Percentiles rank a stretch among this genome's conserved stretches.
Evolutionary conservation across 2,329 filamentous ascomycete genomes (phyloP).

Genomic region (Xylaria digitata): DNA sequence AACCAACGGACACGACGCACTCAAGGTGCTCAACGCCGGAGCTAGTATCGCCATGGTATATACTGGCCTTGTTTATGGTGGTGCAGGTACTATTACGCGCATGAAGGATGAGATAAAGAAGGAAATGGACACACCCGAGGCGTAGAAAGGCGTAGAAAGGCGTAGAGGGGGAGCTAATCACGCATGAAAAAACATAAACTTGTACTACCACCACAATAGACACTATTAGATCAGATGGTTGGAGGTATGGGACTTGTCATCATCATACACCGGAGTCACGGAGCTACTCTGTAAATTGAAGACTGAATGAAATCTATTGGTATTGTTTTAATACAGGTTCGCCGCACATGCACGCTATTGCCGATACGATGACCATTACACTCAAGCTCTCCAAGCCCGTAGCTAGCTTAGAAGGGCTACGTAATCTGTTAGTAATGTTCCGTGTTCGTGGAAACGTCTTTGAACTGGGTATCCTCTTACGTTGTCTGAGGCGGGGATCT

Average conservation of each 20-base stretch:
- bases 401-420: constrained; percentile 46
- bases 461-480: constrained; percentile 56
- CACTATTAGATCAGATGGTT: constrained; percentile 28
- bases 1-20: constrained; percentile 85
- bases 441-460: background rate
- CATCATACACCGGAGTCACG: constrained; percentile 24
- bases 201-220: constrained; percentile 32
- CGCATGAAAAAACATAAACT: constrained; percentile 9
- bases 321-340: constrained; percentile 46
- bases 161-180: background rate
- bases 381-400: constrained; percentile 23
- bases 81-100: constrained; percentile 71
- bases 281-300: constrained; percentile 18
- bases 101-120: constrained; percentile 72
- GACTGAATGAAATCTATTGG: constrained; percentile 47
- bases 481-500: constrained; percentile 70
- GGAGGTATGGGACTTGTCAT: constrained; percentile 9
- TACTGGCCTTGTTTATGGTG: constrained; percentile 76
- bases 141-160: constrained; percentile 29
- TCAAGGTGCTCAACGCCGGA: constrained; percentile 85
- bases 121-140: constrained; percentile 45
- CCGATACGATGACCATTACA: constrained; percentile 36
- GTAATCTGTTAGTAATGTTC: constrained; percentile 25
- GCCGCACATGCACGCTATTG: constrained; percentile 44
- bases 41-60: constrained; percentile 94